A percentile compares a stretch with the other conserved stretches of the same genome.
Evolutionary conservation across 768 basidiomycete genomes (phyloP).

Genomic region (Boletus sp.): DNA sequence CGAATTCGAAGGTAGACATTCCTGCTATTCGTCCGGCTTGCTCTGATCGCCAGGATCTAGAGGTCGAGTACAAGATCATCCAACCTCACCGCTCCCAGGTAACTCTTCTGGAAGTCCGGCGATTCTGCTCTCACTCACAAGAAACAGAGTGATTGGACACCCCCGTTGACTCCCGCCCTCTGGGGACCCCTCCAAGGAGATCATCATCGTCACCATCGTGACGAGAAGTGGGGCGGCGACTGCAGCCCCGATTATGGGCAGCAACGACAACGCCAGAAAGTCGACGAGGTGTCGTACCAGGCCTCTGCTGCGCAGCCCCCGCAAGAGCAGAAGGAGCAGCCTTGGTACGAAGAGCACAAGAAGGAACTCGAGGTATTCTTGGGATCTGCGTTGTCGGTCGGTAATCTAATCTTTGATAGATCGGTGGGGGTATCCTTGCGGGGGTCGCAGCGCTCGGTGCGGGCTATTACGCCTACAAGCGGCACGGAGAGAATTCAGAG

Average conservation of each 20-base stretch:
- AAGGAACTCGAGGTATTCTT: constrained; percentile 50
- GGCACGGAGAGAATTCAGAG: constrained; percentile 54
- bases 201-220: constrained; percentile 18
- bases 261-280: constrained; percentile 28
- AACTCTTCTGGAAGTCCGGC: not conserved
- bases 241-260: constrained; percentile 16
- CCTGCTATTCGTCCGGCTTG: not conserved
- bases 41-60: constrained; percentile 26
- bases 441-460: constrained; percentile 52
- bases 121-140: constrained; percentile 3
- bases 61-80: constrained; percentile 61
- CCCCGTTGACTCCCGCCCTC: constrained; percentile 56
- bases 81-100: constrained; percentile 72
- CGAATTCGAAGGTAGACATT: constrained; percentile 47
- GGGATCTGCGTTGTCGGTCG: not conserved
- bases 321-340: constrained; percentile 48
- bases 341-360: constrained; percentile 58
- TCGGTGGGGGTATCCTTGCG: constrained; percentile 61
- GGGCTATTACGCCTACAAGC: constrained; percentile 50
- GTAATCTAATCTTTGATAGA: constrained; percentile 34
- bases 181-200: constrained; percentile 54
- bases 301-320: constrained; percentile 20
- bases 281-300: constrained; percentile 18
- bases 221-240: constrained; percentile 20
- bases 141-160: constrained; percentile 64